Conservation (phyloP, 352 stramenopile species). For the Pelagophyceae sp. region DNA sequence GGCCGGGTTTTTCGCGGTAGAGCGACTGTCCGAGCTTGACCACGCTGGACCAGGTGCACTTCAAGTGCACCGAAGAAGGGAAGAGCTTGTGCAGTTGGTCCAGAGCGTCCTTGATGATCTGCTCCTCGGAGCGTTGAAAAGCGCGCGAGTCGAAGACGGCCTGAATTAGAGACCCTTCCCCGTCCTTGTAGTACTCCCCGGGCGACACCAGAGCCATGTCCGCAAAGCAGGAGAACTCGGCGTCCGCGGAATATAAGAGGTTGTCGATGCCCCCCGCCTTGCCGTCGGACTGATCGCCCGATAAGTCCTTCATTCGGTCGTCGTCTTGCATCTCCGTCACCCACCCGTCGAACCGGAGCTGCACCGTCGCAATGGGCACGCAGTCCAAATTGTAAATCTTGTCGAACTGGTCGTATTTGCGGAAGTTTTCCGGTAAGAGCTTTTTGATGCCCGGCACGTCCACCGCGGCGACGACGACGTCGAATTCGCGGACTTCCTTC, state of each 20-base stretch:
- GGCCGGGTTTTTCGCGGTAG: constrained; percentile 63
- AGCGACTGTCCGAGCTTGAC: constrained; percentile 67
- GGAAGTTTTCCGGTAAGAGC: constrained; percentile 59
- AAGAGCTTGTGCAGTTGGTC: constrained; percentile 62
- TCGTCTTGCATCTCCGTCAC: constrained; percentile 68
- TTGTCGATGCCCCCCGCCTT: constrained; percentile 63
- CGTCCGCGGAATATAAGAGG: constrained; percentile 68
- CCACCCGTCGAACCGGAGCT: constrained; percentile 71
- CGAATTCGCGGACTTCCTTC: constrained; percentile 53
- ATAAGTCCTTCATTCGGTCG: constrained; percentile 56
- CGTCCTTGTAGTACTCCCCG: constrained; percentile 68
- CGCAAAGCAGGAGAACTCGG: constrained; percentile 73
- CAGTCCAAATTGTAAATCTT: constrained; percentile 74
- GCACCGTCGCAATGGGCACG: constrained; percentile 67
- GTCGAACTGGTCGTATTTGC: constrained; percentile 61
- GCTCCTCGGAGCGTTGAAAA: constrained; percentile 48
- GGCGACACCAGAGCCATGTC: constrained; percentile 65
- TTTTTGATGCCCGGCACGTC: constrained; percentile 74
- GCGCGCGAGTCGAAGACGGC: constrained; percentile 58
- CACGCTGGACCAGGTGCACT: constrained; percentile 69
- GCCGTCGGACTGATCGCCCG: constrained; percentile 60
- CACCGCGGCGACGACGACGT: constrained; percentile 56
- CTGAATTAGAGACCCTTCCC: constrained; percentile 59
- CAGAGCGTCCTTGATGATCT: constrained; percentile 57
- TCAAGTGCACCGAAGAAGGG: constrained; percentile 59